phyloP scores from a whole-genome alignment of 2,329 filamentous ascomycete species.

The Colletotrichum sp. region DNA sequence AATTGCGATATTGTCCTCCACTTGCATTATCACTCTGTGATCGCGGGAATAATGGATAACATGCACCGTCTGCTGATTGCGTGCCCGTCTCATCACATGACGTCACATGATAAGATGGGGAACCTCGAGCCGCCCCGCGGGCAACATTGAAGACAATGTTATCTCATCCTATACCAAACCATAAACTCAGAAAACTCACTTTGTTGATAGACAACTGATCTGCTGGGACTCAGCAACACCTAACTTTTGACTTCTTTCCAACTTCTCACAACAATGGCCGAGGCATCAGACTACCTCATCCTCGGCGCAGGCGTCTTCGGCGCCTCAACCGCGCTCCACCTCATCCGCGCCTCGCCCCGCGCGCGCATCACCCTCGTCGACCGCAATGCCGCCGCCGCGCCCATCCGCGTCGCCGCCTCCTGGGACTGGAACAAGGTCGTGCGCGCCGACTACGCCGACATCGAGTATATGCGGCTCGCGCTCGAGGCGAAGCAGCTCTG shows the following conservation, averaged over 20 bases:
- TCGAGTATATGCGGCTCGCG: conserved; percentile 32
- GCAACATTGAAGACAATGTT: not conserved
- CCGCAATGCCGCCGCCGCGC: conserved; percentile 26
- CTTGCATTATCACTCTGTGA: not conserved
- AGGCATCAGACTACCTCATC: conserved; percentile 37
- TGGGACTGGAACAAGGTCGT: conserved; percentile 44
- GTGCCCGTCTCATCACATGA: conserved; percentile 4
- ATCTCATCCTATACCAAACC: not conserved
- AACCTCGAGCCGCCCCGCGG: not conserved
- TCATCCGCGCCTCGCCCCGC: conserved; percentile 31
- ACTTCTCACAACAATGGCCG: not conserved
- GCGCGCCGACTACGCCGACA: conserved; percentile 38
- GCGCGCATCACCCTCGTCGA: conserved; percentile 29
- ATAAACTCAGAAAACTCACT: not conserved
- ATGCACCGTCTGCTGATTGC: not conserved
- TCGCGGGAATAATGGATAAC: not conserved
- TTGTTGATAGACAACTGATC: accelerated
- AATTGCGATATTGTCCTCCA: not conserved
- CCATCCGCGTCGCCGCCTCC: conserved; percentile 28
- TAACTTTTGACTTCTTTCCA: too few relatives aligned
- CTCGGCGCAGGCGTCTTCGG: conserved; percentile 58
- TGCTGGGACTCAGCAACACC: not conserved
- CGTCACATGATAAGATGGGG: conserved; percentile 10
- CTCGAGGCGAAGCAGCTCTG: conserved; percentile 34
- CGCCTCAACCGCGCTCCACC: conserved; percentile 53